These are phyloP conservation scores for Aspergillus ochraceus DNA, from an alignment of 2,329 filamentous ascomycete genomes.

Conservation along the genomic window DNA sequence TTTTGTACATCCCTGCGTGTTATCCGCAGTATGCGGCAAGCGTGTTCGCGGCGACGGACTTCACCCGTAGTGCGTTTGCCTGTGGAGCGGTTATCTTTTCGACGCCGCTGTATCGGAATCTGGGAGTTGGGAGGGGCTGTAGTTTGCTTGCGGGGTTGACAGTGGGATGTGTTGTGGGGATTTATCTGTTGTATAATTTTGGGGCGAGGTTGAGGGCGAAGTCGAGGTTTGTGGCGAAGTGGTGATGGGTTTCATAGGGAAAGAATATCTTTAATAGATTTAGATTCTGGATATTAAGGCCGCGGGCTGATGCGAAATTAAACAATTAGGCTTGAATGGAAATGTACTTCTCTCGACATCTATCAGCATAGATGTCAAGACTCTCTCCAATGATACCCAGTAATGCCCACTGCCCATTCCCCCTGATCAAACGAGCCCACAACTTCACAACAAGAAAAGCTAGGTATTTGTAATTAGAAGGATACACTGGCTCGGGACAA, in stretches of 20 bases:
- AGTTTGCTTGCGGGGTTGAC: conserved; percentile 38
- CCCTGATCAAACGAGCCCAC: conserved; percentile 24
- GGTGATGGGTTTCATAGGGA: neutral
- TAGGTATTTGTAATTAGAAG: conserved; percentile 14
- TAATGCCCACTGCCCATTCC: conserved; percentile 45
- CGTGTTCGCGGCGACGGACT: conserved; percentile 36
- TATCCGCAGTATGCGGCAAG: conserved; percentile 29
- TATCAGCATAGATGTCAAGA: conserved; percentile 32
- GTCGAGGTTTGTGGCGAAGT: neutral
- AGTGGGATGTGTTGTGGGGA: conserved; percentile 18
- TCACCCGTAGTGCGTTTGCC: conserved; percentile 32
- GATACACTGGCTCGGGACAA: neutral
- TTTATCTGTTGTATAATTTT: conserved; percentile 16
- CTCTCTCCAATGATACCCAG: conserved; percentile 43
- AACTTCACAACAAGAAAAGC: conserved; percentile 17
- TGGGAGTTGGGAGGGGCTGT: conserved; percentile 29
- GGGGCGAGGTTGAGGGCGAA: conserved; percentile 13
- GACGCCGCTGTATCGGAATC: conserved; percentile 24
- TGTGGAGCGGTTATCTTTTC: conserved; percentile 36
- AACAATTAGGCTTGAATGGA: too few species aligned
- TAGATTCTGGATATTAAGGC: too few species aligned
- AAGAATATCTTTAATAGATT: too few species aligned
- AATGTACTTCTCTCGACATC: neutral
- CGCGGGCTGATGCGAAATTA: too few species aligned
- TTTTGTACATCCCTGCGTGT: conserved; percentile 31